Conservation (phyloP, 371 early-diverging fungal genomes). For the Mycotypha africana region DNA sequence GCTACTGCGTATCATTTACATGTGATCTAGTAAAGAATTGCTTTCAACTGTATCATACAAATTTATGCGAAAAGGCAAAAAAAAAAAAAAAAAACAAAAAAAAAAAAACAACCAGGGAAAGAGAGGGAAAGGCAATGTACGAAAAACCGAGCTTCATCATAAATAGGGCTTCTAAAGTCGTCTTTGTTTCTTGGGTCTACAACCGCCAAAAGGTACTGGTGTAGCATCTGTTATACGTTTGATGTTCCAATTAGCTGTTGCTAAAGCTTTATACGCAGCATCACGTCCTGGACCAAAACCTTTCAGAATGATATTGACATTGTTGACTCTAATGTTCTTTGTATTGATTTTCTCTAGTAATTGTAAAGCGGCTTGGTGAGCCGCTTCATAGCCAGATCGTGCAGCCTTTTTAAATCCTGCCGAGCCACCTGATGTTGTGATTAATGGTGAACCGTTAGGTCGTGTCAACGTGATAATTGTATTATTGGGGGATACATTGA, state of each 20-base stretch:
- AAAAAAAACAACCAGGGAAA: too few species aligned
- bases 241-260: conserved; percentile 61
- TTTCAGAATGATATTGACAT: conserved; percentile 76
- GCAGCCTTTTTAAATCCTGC: conserved; percentile 87
- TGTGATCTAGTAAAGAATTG: conserved; percentile 1
- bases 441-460: conserved; percentile 62
- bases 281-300: conserved; percentile 93
- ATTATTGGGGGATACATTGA: conserved; percentile 84
- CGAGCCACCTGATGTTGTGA: conserved; percentile 75
- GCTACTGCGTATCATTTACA: too few species aligned
- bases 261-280: conserved; percentile 85
- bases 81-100: too few species aligned
- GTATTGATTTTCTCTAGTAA: conserved; percentile 63
- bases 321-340: conserved; percentile 55
- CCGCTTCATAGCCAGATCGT: conserved; percentile 88
- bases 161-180: conserved; percentile 71
- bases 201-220: conserved; percentile 92
- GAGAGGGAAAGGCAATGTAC: not conserved
- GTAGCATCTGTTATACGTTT: conserved; percentile 82
- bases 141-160: not conserved
- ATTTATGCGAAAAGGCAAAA: too few species aligned
- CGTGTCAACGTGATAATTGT: conserved; percentile 84
- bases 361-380: conserved; percentile 84
- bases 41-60: conserved; percentile 4
- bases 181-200: conserved; percentile 87